A percentile compares a stretch with the other conserved stretches of the same genome.
Evolutionary conservation across 2,329 filamentous ascomycete species (phyloP).

Genomic region (Fusarium ramigenum): DNA sequence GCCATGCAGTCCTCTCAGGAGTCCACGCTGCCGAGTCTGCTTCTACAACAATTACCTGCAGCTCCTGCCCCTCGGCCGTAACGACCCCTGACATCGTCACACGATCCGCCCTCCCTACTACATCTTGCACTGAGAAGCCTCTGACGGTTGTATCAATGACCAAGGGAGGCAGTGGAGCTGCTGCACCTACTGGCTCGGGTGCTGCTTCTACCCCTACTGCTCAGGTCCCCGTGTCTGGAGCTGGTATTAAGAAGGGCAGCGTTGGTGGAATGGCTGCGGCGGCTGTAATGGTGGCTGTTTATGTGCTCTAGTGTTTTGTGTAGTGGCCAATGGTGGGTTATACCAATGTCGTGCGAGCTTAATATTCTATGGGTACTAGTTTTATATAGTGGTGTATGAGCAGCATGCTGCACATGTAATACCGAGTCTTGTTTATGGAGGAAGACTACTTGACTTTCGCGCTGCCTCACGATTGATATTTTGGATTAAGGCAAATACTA

Average conservation of each 20-base stretch:
- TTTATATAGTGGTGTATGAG: neutral
- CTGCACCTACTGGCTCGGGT: slow-evolving; percentile 14
- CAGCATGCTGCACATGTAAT: neutral
- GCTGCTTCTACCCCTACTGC: slow-evolving; percentile 11
- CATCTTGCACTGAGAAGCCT: slow-evolving; percentile 20
- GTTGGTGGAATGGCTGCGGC: neutral
- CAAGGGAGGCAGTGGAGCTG: slow-evolving; percentile 1
- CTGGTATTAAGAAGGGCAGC: neutral
- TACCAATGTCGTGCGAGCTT: neutral
- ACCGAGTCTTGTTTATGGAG: neutral
- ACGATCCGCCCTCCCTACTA: slow-evolving; percentile 16
- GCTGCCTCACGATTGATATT: neutral
- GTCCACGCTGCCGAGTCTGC: slow-evolving; percentile 21
- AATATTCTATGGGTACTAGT: neutral
- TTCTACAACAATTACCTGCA: slow-evolving; percentile 29
- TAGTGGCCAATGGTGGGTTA: neutral
- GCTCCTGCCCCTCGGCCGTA: slow-evolving; percentile 10
- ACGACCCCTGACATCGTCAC: slow-evolving; percentile 24
- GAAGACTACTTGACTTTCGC: neutral
- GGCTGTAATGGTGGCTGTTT: slow-evolving; percentile 2
- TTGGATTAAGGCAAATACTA: fast-evolving
- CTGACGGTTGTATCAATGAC: slow-evolving; percentile 12
- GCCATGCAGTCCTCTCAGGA: slow-evolving; percentile 10
- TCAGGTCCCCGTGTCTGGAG: slow-evolving; percentile 16
- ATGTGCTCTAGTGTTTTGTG: neutral